Evolutionary conservation across 768 basidiomycete genomes (phyloP).

Genomic region (Clitopilus hobsonii): DNA sequence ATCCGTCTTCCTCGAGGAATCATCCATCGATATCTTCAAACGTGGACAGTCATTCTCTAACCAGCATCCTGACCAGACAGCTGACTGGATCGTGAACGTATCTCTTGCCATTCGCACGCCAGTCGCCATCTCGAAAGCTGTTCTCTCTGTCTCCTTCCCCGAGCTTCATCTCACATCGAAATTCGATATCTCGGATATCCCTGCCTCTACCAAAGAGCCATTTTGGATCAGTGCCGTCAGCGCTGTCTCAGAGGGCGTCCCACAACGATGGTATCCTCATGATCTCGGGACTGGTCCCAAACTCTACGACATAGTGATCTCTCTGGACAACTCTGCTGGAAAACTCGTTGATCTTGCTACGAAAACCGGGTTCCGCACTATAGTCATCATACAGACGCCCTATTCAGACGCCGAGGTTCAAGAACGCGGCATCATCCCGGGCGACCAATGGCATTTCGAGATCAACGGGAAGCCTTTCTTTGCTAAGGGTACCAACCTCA

Average conservation of each 20-base stretch:
- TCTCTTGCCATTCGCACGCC: conserved; percentile 45
- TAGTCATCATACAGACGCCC: conserved; percentile 44
- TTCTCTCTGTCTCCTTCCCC: conserved; percentile 38
- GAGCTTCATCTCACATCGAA: conserved; percentile 38
- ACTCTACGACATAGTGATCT: conserved; percentile 46
- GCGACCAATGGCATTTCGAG: conserved; percentile 58
- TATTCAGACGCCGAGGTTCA: conserved; percentile 40
- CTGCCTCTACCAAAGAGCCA: conserved; percentile 14
- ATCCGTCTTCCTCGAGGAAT: conserved; percentile 44
- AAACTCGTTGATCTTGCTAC: conserved; percentile 31
- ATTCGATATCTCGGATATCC: conserved; percentile 19
- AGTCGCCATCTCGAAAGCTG: conserved; percentile 24
- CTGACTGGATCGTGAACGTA: conserved; percentile 53
- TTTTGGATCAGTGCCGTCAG: conserved; percentile 40
- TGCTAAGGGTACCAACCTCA: conserved; percentile 51
- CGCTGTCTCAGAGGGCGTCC: conserved; percentile 39
- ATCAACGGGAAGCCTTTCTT: conserved; percentile 56
- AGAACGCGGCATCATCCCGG: conserved; percentile 47
- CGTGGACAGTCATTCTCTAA: conserved; percentile 41
- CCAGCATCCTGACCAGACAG: conserved; percentile 35
- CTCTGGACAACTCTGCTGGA: conserved; percentile 23
- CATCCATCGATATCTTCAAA: conserved; percentile 52
- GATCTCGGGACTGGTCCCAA: conserved; percentile 48
- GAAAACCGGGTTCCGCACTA: conserved; percentile 54
- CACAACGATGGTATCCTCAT: conserved; percentile 50